Evolutionary conservation across 2,329 filamentous ascomycete species (phyloP).

Genomic region (Trichophyton schoenleinii): DNA sequence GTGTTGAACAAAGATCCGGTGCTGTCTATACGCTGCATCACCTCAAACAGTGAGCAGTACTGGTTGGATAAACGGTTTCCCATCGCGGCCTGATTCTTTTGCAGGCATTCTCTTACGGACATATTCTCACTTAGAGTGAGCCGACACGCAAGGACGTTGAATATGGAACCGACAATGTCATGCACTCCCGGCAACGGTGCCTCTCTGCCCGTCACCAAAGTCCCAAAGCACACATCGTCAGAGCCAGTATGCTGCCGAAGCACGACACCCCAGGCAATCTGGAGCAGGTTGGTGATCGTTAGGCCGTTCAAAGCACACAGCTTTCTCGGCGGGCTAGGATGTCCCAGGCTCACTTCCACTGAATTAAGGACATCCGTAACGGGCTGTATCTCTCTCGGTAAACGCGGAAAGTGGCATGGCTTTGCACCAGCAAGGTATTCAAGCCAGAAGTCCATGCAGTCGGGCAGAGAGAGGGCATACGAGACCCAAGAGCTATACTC

Average conservation of each 20-base stretch:
- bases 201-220: constrained; percentile 29
- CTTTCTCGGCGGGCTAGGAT: constrained; percentile 2
- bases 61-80: constrained; percentile 6
- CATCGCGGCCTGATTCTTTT: not conserved
- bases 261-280: constrained; percentile 37
- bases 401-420: not conserved
- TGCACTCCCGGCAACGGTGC: constrained; percentile 25
- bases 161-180: constrained; percentile 17
- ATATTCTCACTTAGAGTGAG: not conserved
- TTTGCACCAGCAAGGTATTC: constrained; percentile 1
- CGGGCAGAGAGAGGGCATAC: not conserved
- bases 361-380: not conserved
- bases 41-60: constrained; percentile 8
- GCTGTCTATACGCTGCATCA: not conserved
- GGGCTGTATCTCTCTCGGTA: not conserved
- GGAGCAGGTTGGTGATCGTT: constrained; percentile 37
- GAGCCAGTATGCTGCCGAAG: constrained; percentile 23
- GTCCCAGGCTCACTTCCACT: not conserved
- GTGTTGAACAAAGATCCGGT: constrained; percentile 9
- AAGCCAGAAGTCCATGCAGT: constrained; percentile 8
- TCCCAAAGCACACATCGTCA: constrained; percentile 29
- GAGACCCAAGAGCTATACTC: constrained; percentile 1
- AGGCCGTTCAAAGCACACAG: constrained; percentile 4
- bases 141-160: not conserved
- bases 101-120: constrained; percentile 15